Percentiles rank a stretch among this genome's conserved stretches.
Conservation (phyloP, 345 rosid species). For the Mangifera indica region DNA sequence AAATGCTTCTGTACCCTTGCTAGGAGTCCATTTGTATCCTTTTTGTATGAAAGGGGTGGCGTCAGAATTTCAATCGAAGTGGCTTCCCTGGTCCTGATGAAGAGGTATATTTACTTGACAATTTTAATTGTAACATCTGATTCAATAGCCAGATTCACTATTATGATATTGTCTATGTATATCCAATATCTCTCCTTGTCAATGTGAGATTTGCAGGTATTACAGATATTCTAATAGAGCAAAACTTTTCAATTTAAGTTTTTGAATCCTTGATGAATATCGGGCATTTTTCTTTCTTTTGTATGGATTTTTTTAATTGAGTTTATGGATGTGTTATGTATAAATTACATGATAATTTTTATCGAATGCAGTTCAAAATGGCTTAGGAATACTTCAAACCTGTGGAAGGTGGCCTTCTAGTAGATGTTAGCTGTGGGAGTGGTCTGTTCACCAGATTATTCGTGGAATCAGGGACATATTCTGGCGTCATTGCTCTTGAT, state of each 20-base stretch:
- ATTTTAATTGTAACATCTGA: too few relatives aligned
- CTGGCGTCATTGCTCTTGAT: slow-evolving; percentile 84
- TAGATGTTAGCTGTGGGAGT: slow-evolving; percentile 96
- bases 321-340: neutral
- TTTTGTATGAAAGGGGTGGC: slow-evolving; percentile 97
- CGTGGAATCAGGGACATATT: slow-evolving; percentile 65
- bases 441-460: slow-evolving; percentile 90
- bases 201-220: too few relatives aligned
- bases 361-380: slow-evolving; percentile 72
- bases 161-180: too few relatives aligned
- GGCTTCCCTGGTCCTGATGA: slow-evolving; percentile 97
- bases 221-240: too few relatives aligned
- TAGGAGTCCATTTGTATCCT: slow-evolving; percentile 94
- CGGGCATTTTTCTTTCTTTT: neutral
- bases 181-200: too few relatives aligned
- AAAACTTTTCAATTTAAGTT: too few relatives aligned
- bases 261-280: neutral
- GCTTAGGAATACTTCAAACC: slow-evolving; percentile 88
- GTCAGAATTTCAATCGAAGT: slow-evolving; percentile 68
- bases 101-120: slow-evolving; percentile 50
- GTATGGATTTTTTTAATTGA: neutral
- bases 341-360: slow-evolving; percentile 7
- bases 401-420: slow-evolving; percentile 71
- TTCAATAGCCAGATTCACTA: too few relatives aligned
- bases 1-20: slow-evolving; percentile 8